Evolutionary conservation across 1,139 yeast species (phyloP), one percentile per base, ranked within the genome.

Genomic region (Schizosaccharomyces versatilis): DNA sequence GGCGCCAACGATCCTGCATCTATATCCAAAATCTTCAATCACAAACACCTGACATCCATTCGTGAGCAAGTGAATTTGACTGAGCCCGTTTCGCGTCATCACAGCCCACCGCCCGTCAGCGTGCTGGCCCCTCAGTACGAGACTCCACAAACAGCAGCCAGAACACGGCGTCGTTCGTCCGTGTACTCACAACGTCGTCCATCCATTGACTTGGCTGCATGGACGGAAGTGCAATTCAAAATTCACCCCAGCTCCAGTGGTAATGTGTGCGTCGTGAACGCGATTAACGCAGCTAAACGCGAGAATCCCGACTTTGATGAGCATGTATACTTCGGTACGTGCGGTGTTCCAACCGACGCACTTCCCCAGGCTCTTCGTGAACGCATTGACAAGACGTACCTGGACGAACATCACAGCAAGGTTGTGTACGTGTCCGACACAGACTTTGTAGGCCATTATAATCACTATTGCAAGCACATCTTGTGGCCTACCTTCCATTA

Each of bases 401-500:
- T 6, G 7, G 54, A 12, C 75, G 24, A 77, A 6, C 77, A 76
- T 63, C 66, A 74, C 56, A 77, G 84, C 54, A 75, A 76, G 55
- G 79, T 86, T 0, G 83, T 86, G 3, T 78, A 78, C 61, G 80
- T 88, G 1, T 76, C 77, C 60, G 97, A 90, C 67, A 68, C 76
- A 19, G 79, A 86, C 0, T 84, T 85, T 63, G 83, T 82, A 62
- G 96, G 96, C 19, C 95, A 86, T 63, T 90, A 90, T 67, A 77
- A 78, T 57, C 84, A 85, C 53, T 90, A 82, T 65, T 88, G 96
- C 66, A 90, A 90, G 66, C 94, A 86, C 63, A 84, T 90, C 51
- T 71, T 90, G 59, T 90, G 98, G 97, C 98, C 98, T 36, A 84
- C 96, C 1, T 73, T 93, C 60, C 98, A 90, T 65, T 93, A 90